Evolutionary conservation across 208 protist species (phyloP), one percentile per base, ranked within the genome.

Genomic region (Acanthamoeba polyphaga): DNA sequence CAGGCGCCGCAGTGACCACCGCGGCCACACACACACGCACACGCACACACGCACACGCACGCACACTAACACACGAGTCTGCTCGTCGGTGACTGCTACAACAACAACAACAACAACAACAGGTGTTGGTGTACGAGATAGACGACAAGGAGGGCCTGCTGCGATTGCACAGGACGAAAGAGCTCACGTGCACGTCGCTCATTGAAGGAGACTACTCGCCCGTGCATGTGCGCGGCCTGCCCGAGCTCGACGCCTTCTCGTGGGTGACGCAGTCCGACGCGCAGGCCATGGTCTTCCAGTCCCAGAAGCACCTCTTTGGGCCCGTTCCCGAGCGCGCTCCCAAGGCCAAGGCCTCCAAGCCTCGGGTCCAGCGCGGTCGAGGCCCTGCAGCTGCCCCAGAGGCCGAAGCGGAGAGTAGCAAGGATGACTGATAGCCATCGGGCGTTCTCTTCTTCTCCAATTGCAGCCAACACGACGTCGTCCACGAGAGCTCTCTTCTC

Each of bases 131-230:
- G 38, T 82, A 55, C 5, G 72, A 43, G 72, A 49, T 82, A 7
- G 72, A 82, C 34, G 72, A 82, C 43, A 24, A 43, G 43, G 72
- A 82, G 24, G 72, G 72, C 8, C 22, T 82, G 34, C 32, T 82
- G 32, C 72, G 72, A 5, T 22, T 82, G 24, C 72, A 51, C 27
- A 32, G 72, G n/a, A 82, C 32, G 38, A 82, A 34, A 8, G 55
- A 89, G 82, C 82, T 89, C 32, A 34, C 64, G 51, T 89, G 82
- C 19, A 29, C 49, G 49, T 58, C 82, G 53, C 38, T 66, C 55
- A 89, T 89, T 38, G 82, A 89, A 51, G 82, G 82, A n/a, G 82
- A 89, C 51, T 89, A 89, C 38, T 58, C 55, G 53, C 82, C 82
- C 17, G 49, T 66, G n/a, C 53, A 58, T n/a, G 53, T 89, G 82